These are phyloP conservation scores for Cladosporium sp. DNA, from an alignment of 2,329 filamentous ascomycete genomes.

Conservation along the genomic window DNA sequence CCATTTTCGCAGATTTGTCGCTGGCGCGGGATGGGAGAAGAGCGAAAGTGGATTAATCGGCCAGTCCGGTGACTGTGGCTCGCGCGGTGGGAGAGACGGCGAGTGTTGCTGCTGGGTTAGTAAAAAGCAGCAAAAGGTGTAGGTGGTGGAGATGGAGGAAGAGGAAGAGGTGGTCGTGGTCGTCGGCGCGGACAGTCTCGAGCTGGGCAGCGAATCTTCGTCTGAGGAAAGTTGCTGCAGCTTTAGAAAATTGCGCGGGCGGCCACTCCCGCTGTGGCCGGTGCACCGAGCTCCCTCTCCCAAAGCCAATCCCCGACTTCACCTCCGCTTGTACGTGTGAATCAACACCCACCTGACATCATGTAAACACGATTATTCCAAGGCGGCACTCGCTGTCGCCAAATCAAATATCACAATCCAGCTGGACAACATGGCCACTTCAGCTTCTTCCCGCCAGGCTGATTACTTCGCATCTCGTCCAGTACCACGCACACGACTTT, in stretches of 20 bases:
- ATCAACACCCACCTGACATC: background rate
- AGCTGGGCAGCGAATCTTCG: background rate
- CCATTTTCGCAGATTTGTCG: conserved; percentile 33
- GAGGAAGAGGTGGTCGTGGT: no score
- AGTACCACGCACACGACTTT: conserved; percentile 4
- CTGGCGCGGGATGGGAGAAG: background rate
- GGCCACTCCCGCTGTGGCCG: background rate
- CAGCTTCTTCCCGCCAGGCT: background rate
- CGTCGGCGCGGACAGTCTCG: background rate
- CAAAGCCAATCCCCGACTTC: background rate
- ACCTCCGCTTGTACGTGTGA: background rate
- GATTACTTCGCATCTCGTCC: conserved; percentile 13
- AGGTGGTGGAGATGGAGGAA: background rate
- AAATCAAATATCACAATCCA: background rate
- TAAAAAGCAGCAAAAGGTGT: background rate
- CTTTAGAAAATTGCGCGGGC: conserved; percentile 1
- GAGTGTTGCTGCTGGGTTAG: conserved; percentile 7
- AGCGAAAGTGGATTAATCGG: background rate
- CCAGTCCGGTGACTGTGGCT: conserved; percentile 3
- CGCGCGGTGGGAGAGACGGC: background rate
- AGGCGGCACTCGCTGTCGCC: conserved; percentile 9
- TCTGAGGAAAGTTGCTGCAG: conserved; percentile 7
- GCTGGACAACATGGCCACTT: background rate
- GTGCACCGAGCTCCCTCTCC: background rate
- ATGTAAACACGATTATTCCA: conserved; percentile 2